Evolutionary conservation across 305 asterid species (phyloP), one percentile per base, ranked within the genome.

Genomic region (Caryopteris hybrid): DNA sequence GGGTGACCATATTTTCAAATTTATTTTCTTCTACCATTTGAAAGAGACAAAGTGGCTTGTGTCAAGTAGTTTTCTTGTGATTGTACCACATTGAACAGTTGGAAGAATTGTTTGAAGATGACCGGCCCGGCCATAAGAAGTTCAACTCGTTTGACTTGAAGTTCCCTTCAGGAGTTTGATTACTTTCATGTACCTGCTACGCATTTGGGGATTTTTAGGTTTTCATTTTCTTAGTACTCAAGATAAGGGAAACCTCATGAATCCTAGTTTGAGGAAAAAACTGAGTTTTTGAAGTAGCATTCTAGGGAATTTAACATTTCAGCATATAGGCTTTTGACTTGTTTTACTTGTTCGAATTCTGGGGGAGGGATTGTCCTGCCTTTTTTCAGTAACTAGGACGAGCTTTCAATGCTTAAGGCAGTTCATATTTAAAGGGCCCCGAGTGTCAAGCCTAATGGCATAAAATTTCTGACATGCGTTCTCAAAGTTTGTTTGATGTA

Each of bases 361-460:
- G 61, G 23, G 38, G 4, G 22, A 56, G 61, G 61, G 46, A 18
- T 36, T 48, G 6, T 38, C 16, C 7, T 46, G 27, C 27, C n/a
- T 63, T 48, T 41, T 66, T 73, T 46, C 36, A 57, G 18, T 50
- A 41, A 58, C 16, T 39, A 46, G 56, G 31, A 47, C 20, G 27
- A 68, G 38, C 13, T 14, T 13, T 25, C 27, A 33, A n/a, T 22
- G 14, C 68, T 16, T 38, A 23, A 34, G 62, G 61, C 25, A 11
- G 48, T 53, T 25, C 53, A 50, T 53, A n/a, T 64, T 61, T 54
- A 22, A 55, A 43, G 14, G 48, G n/a, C 29, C 14, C 54, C 20
- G 22, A 61, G 33, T 18, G n/a, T 62, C 54, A 45, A 74, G 70
- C 66, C 45, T 68, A 52, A 59, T 65, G 68, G 8, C 25, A 7